Evolutionary conservation across 1,284 basidiomycete genomes (phyloP).

Genomic region (Ustilago sp.): DNA sequence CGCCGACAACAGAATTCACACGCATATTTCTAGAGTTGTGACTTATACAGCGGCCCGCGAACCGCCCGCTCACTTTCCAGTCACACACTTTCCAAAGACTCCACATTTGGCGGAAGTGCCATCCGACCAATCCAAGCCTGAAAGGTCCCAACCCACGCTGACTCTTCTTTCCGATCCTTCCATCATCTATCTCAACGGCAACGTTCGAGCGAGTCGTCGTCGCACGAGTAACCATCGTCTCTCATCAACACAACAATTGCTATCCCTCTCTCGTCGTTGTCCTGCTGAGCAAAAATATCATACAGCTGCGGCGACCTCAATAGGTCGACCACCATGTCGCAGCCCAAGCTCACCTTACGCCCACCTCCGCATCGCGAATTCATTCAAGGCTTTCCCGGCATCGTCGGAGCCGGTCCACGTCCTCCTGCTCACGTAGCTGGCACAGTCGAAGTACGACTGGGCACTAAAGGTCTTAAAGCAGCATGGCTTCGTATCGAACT

Average conservation of each 20-base stretch:
- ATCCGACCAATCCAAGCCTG: neutral
- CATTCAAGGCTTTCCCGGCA: conserved; percentile 67
- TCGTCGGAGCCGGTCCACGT: conserved; percentile 52
- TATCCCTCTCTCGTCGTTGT: neutral
- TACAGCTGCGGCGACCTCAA: conserved; percentile 8
- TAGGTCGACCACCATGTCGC: conserved; percentile 41
- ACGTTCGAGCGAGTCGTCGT: neutral
- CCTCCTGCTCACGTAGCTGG: conserved; percentile 65
- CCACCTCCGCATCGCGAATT: conserved; percentile 64
- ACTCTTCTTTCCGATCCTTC: neutral
- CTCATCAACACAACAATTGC: neutral
- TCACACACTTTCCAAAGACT: neutral
- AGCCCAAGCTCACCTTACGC: conserved; percentile 56
- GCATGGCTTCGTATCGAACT: conserved; percentile 67
- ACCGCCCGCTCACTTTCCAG: neutral
- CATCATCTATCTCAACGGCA: neutral
- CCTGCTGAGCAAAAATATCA: neutral
- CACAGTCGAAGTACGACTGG: conserved; percentile 59
- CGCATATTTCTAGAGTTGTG: neutral
- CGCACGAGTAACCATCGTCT: neutral
- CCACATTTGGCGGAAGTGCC: neutral
- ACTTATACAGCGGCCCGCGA: neutral
- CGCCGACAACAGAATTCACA: neutral
- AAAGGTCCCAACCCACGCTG: neutral
- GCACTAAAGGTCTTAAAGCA: conserved; percentile 63